Conservation (phyloP, 2,329 filamentous ascomycete species). For the Arachnopeziza araneosa region DNA sequence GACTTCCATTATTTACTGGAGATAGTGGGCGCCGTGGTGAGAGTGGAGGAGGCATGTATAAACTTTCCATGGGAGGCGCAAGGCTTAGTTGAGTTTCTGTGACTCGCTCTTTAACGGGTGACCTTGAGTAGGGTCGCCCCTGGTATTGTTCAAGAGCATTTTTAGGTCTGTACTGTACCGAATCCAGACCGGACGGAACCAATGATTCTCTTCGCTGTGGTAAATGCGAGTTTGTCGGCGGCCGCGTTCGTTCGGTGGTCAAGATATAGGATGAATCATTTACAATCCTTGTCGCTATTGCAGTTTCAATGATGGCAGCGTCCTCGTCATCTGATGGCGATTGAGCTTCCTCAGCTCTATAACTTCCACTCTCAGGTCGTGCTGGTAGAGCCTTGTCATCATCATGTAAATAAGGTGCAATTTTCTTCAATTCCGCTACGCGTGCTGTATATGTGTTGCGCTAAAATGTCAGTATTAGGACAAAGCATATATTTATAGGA, state of each 20-base stretch:
- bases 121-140: slow-evolving; percentile 50
- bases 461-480: slow-evolving; percentile 39
- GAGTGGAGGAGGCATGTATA: slow-evolving; percentile 65
- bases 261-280: slow-evolving; percentile 32
- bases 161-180: slow-evolving; percentile 25
- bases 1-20: slow-evolving; percentile 29
- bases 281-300: slow-evolving; percentile 46
- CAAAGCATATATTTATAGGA: background rate
- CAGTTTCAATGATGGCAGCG: slow-evolving; percentile 43
- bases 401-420: slow-evolving; percentile 50
- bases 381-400: slow-evolving; percentile 73
- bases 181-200: slow-evolving; percentile 27
- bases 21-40: slow-evolving; percentile 58
- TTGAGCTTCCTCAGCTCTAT: slow-evolving; percentile 34
- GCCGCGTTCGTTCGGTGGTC: slow-evolving; percentile 19
- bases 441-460: slow-evolving; percentile 85
- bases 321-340: slow-evolving; percentile 34
- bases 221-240: slow-evolving; percentile 24
- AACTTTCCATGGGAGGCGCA: slow-evolving; percentile 47
- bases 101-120: slow-evolving; percentile 38
- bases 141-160: slow-evolving; percentile 31
- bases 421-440: slow-evolving; percentile 77
- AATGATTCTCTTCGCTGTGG: slow-evolving; percentile 32
- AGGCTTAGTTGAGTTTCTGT: slow-evolving; percentile 34
- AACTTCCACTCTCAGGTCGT: slow-evolving; percentile 58